A percentile compares a stretch with the other conserved stretches of the same genome.
Conservation (phyloP, 208 protist genomes). For the Phytomonas sp. region DNA sequence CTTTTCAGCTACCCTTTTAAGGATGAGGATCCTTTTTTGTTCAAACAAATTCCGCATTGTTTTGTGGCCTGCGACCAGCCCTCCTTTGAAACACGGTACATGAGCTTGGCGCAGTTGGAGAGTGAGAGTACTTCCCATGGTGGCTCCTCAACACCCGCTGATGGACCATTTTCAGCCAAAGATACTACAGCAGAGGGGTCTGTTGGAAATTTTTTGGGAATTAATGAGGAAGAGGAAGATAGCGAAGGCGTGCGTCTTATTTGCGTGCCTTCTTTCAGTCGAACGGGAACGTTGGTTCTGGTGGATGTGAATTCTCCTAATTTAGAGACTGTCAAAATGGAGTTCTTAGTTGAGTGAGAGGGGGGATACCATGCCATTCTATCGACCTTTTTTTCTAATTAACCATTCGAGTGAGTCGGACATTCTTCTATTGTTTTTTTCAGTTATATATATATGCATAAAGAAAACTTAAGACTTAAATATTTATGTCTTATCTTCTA, state of each 20-base stretch:
- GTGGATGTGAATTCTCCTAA: slow-evolving; percentile 71
- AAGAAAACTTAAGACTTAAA: neutral
- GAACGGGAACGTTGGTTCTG: slow-evolving; percentile 53
- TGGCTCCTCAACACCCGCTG: neutral
- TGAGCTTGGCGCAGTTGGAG: slow-evolving; percentile 28
- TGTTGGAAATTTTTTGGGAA: neutral
- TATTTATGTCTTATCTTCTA: neutral
- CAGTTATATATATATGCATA: neutral
- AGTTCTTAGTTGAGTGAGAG: slow-evolving; percentile 18
- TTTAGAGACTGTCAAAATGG: slow-evolving; percentile 36
- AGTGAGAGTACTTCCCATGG: slow-evolving; percentile 12
- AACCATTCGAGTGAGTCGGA: neutral
- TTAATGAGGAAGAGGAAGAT: slow-evolving; percentile 17
- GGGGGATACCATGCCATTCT: neutral
- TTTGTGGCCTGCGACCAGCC: slow-evolving; percentile 85
- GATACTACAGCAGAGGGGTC: neutral
- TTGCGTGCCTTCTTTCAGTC: slow-evolving; percentile 65
- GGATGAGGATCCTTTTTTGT: slow-evolving; percentile 81
- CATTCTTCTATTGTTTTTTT: slow-evolving; percentile 7
- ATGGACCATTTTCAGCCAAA: neutral
- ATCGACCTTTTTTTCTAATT: neutral
- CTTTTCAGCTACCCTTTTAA: slow-evolving; percentile 90
- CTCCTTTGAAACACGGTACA: slow-evolving; percentile 59
- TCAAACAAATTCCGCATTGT: slow-evolving; percentile 63
- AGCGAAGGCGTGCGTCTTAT: slow-evolving; percentile 55